Percentiles rank a stretch among this genome's conserved stretches.
Conservation (phyloP, 1,284 basidiomycete genomes). For the Schizophyllum commune region DNA sequence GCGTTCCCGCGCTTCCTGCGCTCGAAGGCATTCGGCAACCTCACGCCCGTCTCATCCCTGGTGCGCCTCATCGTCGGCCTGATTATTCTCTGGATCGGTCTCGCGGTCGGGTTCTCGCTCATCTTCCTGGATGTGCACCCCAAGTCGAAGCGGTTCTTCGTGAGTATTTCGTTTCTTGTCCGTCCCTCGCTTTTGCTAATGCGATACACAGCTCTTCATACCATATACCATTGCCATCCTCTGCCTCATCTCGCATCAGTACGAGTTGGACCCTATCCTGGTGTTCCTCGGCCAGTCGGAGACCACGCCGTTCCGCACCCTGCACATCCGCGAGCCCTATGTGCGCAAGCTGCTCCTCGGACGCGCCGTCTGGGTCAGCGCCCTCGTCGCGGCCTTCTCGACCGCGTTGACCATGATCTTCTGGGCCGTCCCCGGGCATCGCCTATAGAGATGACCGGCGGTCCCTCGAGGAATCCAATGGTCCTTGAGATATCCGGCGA, state of each 20-base stretch:
- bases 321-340: conserved; percentile 86
- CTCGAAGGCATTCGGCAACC: conserved; percentile 94
- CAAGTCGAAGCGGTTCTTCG: conserved; percentile 88
- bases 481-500: no score
- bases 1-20: conserved; percentile 95
- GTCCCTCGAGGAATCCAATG: no score
- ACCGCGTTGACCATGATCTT: conserved; percentile 80
- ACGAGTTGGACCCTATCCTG: conserved; percentile 91
- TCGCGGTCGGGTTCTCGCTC: conserved; percentile 85
- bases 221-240: conserved; percentile 90
- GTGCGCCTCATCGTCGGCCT: conserved; percentile 81
- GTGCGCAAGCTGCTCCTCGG: conserved; percentile 85
- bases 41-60: conserved; percentile 86
- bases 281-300: conserved; percentile 82
- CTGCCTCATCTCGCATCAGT: conserved; percentile 89
- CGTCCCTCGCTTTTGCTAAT: not conserved
- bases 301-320: conserved; percentile 88
- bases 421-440: conserved; percentile 88
- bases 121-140: conserved; percentile 91
- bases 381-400: conserved; percentile 63
- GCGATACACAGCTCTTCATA: no score
- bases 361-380: conserved; percentile 78
- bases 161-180: conserved; percentile 38
- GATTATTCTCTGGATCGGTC: conserved; percentile 85
- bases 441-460: conserved; percentile 39